Percentiles rank a stretch among this genome's conserved stretches.
These are phyloP conservation scores for Epichloe gansuensis DNA, from an alignment of 2,329 filamentous ascomycete species.

Conservation along the genomic window DNA sequence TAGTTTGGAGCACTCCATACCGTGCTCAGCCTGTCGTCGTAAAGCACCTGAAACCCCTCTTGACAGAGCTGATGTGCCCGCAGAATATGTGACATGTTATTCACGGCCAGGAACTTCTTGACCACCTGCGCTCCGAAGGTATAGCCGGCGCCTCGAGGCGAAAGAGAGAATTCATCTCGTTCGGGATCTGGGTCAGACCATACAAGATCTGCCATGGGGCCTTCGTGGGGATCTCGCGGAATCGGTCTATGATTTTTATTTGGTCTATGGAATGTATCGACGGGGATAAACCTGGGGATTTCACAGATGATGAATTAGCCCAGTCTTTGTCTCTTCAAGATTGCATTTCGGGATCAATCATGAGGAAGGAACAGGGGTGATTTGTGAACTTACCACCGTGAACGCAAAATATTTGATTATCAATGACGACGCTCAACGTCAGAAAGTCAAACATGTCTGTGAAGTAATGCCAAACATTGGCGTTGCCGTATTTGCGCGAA, in stretches of 20 bases:
- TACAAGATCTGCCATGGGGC: conserved; percentile 97
- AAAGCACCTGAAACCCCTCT: conserved; percentile 93
- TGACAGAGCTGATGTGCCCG: conserved; percentile 98
- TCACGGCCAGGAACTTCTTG: conserved; percentile 94
- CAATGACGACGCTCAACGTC: conserved; percentile 92
- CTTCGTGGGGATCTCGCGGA: conserved; percentile 96
- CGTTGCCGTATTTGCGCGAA: conserved; percentile 94
- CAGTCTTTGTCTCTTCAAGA: neutral
- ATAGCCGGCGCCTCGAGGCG: conserved; percentile 86
- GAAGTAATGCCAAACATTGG: conserved; percentile 98
- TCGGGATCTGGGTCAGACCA: conserved; percentile 99
- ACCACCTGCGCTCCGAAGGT: conserved; percentile 97
- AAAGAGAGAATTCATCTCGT: conserved; percentile 90
- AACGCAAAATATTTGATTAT: conserved; percentile 97
- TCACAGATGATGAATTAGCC: too few species aligned
- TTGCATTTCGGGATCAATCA: neutral
- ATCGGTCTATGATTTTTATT: conserved; percentile 98
- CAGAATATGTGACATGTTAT: conserved; percentile 94
- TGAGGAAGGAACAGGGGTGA: too few species aligned
- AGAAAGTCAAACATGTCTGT: conserved; percentile 99
- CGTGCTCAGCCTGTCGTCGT: conserved; percentile 86
- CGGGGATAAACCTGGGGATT: conserved; percentile 54
- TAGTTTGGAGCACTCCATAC: conserved; percentile 98
- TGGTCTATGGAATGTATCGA: conserved; percentile 98
- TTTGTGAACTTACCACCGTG: conserved; percentile 56